These are phyloP conservation scores for Gryganskiella cystojenkinii DNA, from an alignment of 192 early-diverging fungal genomes.

Conservation along the genomic window DNA sequence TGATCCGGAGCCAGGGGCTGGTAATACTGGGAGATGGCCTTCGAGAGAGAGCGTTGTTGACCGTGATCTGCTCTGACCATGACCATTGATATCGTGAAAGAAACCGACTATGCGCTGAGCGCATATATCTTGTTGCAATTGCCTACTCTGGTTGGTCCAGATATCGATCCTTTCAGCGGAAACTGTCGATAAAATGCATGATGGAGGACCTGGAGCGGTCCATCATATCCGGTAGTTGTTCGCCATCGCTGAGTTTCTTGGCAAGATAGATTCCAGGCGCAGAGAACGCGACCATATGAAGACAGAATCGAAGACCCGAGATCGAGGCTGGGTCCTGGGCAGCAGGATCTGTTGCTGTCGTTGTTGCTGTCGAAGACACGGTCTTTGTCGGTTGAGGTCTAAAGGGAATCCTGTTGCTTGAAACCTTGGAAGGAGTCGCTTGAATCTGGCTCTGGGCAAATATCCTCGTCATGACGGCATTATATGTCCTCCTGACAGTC, in stretches of 20 bases:
- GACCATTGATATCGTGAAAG: no score
- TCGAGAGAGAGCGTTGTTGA: no score
- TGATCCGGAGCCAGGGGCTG: no score
- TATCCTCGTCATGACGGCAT: slow-evolving; percentile 19
- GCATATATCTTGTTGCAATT: no score
- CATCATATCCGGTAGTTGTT: slow-evolving; percentile 30
- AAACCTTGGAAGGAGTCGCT: neutral
- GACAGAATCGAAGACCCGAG: slow-evolving; percentile 45
- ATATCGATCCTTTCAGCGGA: neutral
- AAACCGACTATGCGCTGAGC: no score
- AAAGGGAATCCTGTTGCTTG: slow-evolving; percentile 15
- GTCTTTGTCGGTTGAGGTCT: slow-evolving; percentile 1
- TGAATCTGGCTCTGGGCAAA: neutral
- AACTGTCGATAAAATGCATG: neutral
- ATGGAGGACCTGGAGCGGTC: slow-evolving; percentile 4
- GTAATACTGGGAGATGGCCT: no score
- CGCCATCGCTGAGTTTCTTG: slow-evolving; percentile 45
- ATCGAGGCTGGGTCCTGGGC: slow-evolving; percentile 15
- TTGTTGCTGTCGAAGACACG: neutral
- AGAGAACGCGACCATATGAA: slow-evolving; percentile 47
- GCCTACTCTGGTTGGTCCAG: no score
- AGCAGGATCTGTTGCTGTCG: neutral
- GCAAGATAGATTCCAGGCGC: slow-evolving; percentile 31
- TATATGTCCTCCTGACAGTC: slow-evolving; percentile 1
- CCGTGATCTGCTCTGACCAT: no score